Conservation (phyloP, 495 filamentous ascomycete genomes). For the Lasiosphaeris hirsuta region DNA sequence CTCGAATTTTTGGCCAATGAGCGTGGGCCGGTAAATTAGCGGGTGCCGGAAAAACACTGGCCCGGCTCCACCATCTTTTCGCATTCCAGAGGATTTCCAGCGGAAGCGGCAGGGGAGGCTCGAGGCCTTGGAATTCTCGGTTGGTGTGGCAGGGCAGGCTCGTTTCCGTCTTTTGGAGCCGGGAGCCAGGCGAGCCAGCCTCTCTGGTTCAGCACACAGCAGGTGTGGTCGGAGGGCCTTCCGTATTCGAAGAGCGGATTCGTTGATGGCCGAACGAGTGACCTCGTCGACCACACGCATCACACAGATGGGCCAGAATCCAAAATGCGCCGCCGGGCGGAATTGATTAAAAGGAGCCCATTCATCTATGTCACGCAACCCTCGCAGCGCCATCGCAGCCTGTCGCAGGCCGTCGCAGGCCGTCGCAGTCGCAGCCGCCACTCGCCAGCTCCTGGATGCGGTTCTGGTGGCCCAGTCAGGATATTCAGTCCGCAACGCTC, state of each 20-base stretch:
- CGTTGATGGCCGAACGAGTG: neutral
- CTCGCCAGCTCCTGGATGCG: no score
- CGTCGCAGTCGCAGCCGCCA: neutral
- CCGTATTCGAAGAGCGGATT: conserved; percentile 27
- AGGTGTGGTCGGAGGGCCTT: conserved; percentile 19
- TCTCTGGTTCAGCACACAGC: neutral
- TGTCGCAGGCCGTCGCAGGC: neutral
- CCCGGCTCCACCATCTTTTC: conserved; percentile 8
- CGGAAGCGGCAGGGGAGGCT: neutral
- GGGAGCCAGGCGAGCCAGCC: conserved; percentile 2
- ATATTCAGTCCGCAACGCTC: neutral
- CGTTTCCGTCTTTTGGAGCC: conserved; percentile 1
- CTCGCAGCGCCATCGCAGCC: conserved; percentile 5
- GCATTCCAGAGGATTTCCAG: neutral
- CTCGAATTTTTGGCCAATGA: neutral
- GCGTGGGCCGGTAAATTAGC: neutral
- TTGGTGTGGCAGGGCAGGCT: conserved; percentile 1
- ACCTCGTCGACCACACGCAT: conserved; percentile 14
- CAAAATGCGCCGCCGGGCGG: conserved; percentile 4
- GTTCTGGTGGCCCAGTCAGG: no score
- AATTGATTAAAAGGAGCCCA: conserved; percentile 18
- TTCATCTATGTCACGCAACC: conserved; percentile 29
- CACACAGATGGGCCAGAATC: conserved; percentile 1
- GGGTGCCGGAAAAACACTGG: conserved; percentile 8
- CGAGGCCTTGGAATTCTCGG: neutral